phyloP scores from a whole-genome alignment of 352 stramenopile species.

The Poterioochromonas sp. region DNA sequence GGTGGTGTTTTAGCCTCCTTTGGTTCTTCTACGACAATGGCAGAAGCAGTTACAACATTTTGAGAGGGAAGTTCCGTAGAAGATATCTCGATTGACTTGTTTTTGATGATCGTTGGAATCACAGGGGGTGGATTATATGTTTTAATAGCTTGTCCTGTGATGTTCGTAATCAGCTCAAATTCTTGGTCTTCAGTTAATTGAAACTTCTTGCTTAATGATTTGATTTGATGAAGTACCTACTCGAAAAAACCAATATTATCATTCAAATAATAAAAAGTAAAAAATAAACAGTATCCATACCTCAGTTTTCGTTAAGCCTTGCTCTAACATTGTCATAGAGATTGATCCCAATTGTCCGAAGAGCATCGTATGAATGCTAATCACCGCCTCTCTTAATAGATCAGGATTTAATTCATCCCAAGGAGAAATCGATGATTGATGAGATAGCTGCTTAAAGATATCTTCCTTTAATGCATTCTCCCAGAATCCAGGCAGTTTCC shows the following conservation, averaged over 20 bases:
- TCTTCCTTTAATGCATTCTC: neutral
- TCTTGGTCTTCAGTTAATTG: neutral
- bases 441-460: neutral
- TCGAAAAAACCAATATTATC: neutral
- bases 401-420: constrained; percentile 22
- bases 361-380: constrained; percentile 15
- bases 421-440: neutral
- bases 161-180: neutral
- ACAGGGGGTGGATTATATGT: neutral
- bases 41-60: too few species aligned
- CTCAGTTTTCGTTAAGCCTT: neutral
- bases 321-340: neutral
- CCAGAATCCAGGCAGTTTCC: neutral
- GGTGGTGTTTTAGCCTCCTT: too few species aligned
- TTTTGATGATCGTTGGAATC: too few species aligned
- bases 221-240: neutral
- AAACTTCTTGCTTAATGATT: neutral
- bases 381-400: neutral
- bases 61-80: too few species aligned
- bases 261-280: neutral
- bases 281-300: neutral
- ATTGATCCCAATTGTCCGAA: constrained; percentile 21
- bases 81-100: too few species aligned
- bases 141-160: neutral
- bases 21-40: too few species aligned